These are phyloP conservation scores for Conringia planisiliqua DNA, from an alignment of 345 rosid genomes.

Conservation along the genomic window DNA sequence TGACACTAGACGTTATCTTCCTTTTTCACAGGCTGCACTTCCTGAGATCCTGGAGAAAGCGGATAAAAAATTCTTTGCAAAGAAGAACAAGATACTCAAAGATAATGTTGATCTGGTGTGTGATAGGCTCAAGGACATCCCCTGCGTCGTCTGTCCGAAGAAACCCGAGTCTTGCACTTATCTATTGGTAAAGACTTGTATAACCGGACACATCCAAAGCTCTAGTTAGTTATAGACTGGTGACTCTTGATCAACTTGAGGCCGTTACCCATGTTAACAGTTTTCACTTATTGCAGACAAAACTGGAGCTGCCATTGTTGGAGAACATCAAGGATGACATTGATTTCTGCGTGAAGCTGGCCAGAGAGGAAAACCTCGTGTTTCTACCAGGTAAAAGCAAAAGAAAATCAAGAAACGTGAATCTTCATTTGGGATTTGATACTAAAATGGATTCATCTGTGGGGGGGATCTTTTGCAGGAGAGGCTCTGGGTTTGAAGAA, in stretches of 20 bases:
- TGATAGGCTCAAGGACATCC: conserved; percentile 51
- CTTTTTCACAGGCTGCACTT: conserved; percentile 53
- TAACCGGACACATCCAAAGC: background rate
- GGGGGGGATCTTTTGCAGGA: conserved; percentile 42
- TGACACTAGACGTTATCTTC: background rate
- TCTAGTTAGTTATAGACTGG: background rate
- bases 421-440: conserved; percentile 1
- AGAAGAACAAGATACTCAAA: conserved; percentile 39
- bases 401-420: background rate
- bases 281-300: conserved; percentile 41
- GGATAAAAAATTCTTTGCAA: conserved; percentile 55
- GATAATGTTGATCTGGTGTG: conserved; percentile 50
- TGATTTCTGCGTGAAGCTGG: conserved; percentile 65
- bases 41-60: conserved; percentile 63
- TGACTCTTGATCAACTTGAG: background rate
- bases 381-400: conserved; percentile 57
- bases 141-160: conserved; percentile 51
- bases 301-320: conserved; percentile 48
- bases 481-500: conserved; percentile 56
- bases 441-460: background rate
- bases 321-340: conserved; percentile 58
- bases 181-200: conserved; percentile 45
- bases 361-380: conserved; percentile 64
- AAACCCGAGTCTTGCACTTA: conserved; percentile 75
- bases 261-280: background rate